Percentiles rank a stretch among this genome's conserved stretches.
Evolutionary conservation across 2,329 filamentous ascomycete species (phyloP).

Genomic region (Aspergillus versicolor): DNA sequence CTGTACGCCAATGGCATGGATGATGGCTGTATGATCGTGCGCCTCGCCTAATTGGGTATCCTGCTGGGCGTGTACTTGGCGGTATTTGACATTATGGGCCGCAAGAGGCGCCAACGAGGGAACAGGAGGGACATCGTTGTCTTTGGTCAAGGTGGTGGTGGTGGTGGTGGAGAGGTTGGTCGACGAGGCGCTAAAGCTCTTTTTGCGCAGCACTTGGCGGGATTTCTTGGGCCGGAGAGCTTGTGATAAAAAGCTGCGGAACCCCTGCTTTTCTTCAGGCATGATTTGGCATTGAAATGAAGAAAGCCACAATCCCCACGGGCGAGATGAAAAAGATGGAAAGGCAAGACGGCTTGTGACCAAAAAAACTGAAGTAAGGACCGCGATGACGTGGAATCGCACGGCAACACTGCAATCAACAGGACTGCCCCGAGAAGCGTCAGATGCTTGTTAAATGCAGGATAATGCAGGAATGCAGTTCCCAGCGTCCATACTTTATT

Average conservation of each 20-base stretch:
- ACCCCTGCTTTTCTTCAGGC: constrained; percentile 29
- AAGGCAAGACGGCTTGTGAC: background rate
- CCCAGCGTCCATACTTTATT: background rate
- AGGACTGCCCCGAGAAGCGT: background rate
- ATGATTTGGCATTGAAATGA: constrained; percentile 26
- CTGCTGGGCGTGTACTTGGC: constrained; percentile 24
- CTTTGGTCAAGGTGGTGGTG: constrained; percentile 15
- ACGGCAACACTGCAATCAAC: background rate
- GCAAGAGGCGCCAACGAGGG: constrained; percentile 34
- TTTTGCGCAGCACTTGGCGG: constrained; percentile 36
- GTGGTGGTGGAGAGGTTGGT: constrained; percentile 25
- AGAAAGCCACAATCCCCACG: background rate
- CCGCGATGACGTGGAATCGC: constrained; percentile 6
- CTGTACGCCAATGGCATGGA: constrained; percentile 35
- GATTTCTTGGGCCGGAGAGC: constrained; percentile 37
- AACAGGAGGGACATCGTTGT: constrained; percentile 28
- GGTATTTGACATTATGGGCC: constrained; percentile 36
- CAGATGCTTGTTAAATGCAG: background rate
- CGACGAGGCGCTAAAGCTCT: constrained; percentile 29
- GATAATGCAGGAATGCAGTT: background rate
- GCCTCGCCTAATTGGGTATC: constrained; percentile 39
- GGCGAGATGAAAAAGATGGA: background rate
- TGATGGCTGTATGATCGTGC: constrained; percentile 36
- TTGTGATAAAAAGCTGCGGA: constrained; percentile 30
- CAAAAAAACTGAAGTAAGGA: constrained; percentile 5